Evolutionary conservation across 495 filamentous ascomycete genomes (phyloP).

Genomic region (Friedmanniomyces endolithicus): DNA sequence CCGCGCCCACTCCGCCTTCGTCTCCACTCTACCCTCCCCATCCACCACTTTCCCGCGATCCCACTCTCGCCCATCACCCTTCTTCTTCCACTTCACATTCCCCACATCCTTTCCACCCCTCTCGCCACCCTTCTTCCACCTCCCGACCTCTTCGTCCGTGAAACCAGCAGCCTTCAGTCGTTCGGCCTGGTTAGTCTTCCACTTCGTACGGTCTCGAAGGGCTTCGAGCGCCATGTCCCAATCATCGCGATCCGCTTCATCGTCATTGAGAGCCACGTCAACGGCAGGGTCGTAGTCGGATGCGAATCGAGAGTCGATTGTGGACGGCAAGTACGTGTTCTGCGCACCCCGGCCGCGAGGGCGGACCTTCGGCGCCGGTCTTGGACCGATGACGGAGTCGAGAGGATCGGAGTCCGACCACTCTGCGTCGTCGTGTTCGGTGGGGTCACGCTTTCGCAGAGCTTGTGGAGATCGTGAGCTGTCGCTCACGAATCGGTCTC

Average conservation of each 20-base stretch:
- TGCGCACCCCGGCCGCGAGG: constrained; percentile 68
- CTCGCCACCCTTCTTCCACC: constrained; percentile 61
- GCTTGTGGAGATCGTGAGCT: not conserved
- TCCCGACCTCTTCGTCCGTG: constrained; percentile 58
- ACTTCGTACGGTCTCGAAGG: constrained; percentile 66
- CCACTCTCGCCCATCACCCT: constrained; percentile 78
- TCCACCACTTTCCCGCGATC: constrained; percentile 72
- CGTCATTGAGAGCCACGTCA: constrained; percentile 50
- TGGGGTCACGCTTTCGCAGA: not conserved
- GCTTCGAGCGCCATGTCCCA: constrained; percentile 80
- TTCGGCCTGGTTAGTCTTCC: constrained; percentile 68
- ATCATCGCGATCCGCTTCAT: constrained; percentile 39
- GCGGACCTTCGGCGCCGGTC: constrained; percentile 38
- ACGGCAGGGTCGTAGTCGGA: constrained; percentile 60
- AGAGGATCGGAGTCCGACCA: constrained; percentile 57
- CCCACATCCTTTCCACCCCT: constrained; percentile 46
- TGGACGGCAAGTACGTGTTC: constrained; percentile 33
- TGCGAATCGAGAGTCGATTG: constrained; percentile 71
- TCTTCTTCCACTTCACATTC: constrained; percentile 67
- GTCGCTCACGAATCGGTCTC: not conserved
- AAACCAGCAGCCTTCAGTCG: constrained; percentile 69
- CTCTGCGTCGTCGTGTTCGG: not conserved
- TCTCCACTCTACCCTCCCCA: constrained; percentile 45
- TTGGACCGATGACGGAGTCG: constrained; percentile 72
- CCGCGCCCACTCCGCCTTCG: constrained; percentile 31